Conservation (phyloP, 495 filamentous ascomycete genomes). For the Neurospora sp. region DNA sequence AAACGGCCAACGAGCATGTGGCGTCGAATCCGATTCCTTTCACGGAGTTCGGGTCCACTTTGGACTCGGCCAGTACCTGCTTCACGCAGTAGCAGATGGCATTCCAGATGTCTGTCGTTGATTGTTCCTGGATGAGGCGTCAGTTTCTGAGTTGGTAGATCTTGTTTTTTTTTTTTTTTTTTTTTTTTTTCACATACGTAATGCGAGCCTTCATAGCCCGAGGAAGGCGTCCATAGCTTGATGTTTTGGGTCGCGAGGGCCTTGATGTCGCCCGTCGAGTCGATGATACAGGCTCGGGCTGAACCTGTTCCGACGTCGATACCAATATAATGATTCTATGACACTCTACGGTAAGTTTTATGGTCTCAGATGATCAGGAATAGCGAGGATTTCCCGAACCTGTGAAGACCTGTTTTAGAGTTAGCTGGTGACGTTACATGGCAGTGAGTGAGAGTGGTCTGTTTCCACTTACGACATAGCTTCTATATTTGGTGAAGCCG, state of each 20-base stretch:
- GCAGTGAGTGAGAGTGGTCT: background rate
- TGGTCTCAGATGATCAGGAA: background rate
- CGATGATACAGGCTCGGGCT: slow-evolving; percentile 88
- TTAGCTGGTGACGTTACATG: background rate
- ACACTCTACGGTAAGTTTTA: background rate
- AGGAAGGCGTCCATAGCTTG: slow-evolving; percentile 85
- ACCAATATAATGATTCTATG: slow-evolving; percentile 62
- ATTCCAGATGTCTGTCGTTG: slow-evolving; percentile 89
- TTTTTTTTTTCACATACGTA: slow-evolving; percentile 46
- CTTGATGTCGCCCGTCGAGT: slow-evolving; percentile 82
- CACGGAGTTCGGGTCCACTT: slow-evolving; percentile 59
- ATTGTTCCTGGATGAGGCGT: slow-evolving; percentile 69
- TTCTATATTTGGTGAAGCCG: background rate
- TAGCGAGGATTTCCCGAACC: slow-evolving; percentile 6
- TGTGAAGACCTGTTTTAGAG: slow-evolving; percentile 8
- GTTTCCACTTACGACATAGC: background rate
- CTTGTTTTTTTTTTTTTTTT: background rate
- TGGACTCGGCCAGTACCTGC: slow-evolving; percentile 65
- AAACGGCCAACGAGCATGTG: slow-evolving; percentile 89
- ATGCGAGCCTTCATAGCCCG: slow-evolving; percentile 55
- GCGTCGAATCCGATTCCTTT: slow-evolving; percentile 93
- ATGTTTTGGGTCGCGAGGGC: slow-evolving; percentile 86
- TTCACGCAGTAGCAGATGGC: slow-evolving; percentile 79
- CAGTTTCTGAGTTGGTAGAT: slow-evolving; percentile 1
- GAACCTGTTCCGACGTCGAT: slow-evolving; percentile 96